A percentile compares a stretch with the other conserved stretches of the same genome.
Evolutionary conservation across 495 filamentous ascomycete species (phyloP).

Genomic region (Amniculicola lignicola): DNA sequence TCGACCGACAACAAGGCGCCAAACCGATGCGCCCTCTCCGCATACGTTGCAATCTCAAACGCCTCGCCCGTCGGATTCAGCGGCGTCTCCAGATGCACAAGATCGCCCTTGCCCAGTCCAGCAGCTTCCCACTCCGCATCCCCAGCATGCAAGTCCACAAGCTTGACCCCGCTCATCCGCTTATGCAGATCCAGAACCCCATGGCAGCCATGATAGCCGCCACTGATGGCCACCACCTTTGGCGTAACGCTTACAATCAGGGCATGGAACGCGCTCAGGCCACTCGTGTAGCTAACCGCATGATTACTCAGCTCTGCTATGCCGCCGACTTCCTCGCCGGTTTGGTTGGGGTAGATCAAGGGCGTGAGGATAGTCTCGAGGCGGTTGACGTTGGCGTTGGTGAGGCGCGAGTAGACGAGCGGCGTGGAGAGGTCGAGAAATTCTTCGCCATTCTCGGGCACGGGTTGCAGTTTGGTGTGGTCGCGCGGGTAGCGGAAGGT

Average conservation of each 20-base stretch:
- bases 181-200: conserved; percentile 69
- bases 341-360: conserved; percentile 51
- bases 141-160: conserved; percentile 49
- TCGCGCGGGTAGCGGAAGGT: conserved; percentile 69
- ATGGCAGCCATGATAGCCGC: conserved; percentile 91
- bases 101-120: conserved; percentile 59
- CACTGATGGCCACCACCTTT: conserved; percentile 69
- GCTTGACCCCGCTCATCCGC: conserved; percentile 66
- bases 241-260: conserved; percentile 75
- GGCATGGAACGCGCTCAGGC: conserved; percentile 83
- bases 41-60: conserved; percentile 64
- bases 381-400: conserved; percentile 72
- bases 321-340: neutral
- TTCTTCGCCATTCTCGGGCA: conserved; percentile 15
- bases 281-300: conserved; percentile 73
- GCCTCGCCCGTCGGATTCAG: conserved; percentile 85
- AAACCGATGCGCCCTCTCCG: conserved; percentile 63
- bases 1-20: conserved; percentile 83
- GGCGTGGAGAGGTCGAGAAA: conserved; percentile 11
- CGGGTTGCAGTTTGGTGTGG: conserved; percentile 14
- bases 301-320: conserved; percentile 55
- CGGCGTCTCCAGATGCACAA: conserved; percentile 89
- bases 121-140: conserved; percentile 41
- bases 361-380: conserved; percentile 75
- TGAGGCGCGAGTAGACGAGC: conserved; percentile 77